Evolutionary conservation across 2,329 filamentous ascomycete species (phyloP).

Genomic region (Leptodontidium sp.): DNA sequence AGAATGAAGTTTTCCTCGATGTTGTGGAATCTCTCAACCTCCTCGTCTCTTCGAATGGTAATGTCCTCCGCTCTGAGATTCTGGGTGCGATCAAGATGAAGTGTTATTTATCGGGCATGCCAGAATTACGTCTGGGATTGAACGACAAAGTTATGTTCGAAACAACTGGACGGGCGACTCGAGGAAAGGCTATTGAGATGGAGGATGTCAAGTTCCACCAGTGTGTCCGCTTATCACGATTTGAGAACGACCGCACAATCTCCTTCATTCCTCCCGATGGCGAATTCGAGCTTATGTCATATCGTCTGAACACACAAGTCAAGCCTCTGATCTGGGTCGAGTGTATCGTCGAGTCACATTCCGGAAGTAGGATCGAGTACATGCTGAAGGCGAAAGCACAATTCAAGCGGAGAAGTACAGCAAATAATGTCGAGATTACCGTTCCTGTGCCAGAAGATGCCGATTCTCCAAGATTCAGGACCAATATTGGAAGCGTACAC

Average conservation of each 20-base stretch:
- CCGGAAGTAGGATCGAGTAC: constrained; percentile 94
- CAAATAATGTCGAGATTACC: constrained; percentile 98
- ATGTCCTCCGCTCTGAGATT: constrained; percentile 95
- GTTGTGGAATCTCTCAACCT: constrained; percentile 97
- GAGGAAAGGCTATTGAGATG: constrained; percentile 99
- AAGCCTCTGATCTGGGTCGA: constrained; percentile 99
- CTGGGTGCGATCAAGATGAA: constrained; percentile 99
- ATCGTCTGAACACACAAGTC: constrained; percentile 97
- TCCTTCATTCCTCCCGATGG: constrained; percentile 98
- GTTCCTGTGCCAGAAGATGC: constrained; percentile 98
- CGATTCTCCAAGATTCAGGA: constrained; percentile 93
- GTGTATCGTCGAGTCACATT: constrained; percentile 95
- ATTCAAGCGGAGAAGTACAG: constrained; percentile 96
- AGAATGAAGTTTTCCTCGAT: constrained; percentile 99
- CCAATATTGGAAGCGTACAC: constrained; percentile 96
- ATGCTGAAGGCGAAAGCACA: constrained; percentile 98
- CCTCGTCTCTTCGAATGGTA: constrained; percentile 91
- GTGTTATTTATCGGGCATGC: constrained; percentile 98
- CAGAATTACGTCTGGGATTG: constrained; percentile 88
- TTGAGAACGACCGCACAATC: constrained; percentile 98
- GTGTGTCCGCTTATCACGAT: constrained; percentile 92
- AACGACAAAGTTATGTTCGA: constrained; percentile 99
- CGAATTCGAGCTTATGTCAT: constrained; percentile 99
- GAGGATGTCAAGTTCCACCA: constrained; percentile 99
- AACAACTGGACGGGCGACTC: constrained; percentile 90